Percentiles rank a stretch among this genome's conserved stretches.
Conservation (phyloP, 805 yeast genomes). For the Starmerella vaccinii region DNA sequence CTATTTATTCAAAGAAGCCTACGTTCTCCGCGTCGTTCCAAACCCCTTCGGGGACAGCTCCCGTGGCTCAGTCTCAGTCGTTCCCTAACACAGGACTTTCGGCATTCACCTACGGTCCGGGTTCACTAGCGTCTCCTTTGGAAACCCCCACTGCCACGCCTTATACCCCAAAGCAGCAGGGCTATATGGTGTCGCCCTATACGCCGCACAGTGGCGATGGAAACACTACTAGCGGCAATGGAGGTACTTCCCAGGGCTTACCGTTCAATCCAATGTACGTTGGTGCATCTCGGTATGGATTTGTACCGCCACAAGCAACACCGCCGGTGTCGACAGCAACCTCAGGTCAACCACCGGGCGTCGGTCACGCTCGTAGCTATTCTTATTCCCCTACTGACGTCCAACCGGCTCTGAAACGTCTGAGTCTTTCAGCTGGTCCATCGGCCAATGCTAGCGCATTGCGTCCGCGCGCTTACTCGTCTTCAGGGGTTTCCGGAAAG, state of each 20-base stretch:
- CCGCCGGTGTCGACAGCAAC: not conserved
- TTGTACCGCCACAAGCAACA: not conserved
- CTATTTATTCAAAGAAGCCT: conserved; percentile 5
- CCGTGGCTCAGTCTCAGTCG: not conserved
- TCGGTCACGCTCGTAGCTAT: conserved; percentile 16
- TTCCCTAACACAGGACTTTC: not conserved
- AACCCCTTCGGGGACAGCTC: not conserved
- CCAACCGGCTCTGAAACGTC: conserved; percentile 7
- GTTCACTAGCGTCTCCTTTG: conserved; percentile 1
- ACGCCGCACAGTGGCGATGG: not conserved
- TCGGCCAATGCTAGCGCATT: not conserved
- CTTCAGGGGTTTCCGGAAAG: not conserved
- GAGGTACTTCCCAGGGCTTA: not conserved
- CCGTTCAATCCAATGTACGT: not conserved
- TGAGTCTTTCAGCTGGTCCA: conserved; percentile 3
- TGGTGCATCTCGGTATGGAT: conserved; percentile 2
- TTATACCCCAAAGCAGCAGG: conserved; percentile 2
- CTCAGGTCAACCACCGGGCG: not conserved
- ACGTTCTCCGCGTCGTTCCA: not conserved
- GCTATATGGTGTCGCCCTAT: not conserved
- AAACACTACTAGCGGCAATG: not conserved
- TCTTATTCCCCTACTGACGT: conserved; percentile 14
- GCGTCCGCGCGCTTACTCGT: conserved; percentile 19
- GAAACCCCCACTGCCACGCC: conserved; percentile 3
- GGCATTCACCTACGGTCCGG: not conserved